Conservation (phyloP, 2,329 filamentous ascomycete genomes). For the Fusarium haematococcum region DNA sequence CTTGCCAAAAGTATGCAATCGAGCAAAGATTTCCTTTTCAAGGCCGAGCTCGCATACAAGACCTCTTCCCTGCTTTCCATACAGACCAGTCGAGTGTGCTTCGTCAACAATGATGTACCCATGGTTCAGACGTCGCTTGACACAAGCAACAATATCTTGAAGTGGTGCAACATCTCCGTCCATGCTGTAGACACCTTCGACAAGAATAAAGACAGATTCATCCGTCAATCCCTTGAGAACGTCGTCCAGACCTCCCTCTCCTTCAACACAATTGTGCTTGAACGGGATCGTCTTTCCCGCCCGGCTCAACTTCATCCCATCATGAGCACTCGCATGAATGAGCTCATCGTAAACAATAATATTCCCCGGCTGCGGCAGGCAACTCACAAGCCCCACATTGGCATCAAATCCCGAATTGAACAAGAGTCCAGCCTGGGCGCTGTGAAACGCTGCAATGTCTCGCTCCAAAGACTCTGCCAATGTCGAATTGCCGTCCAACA, state of each 20-base stretch:
- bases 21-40: slow-evolving; percentile 66
- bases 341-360: slow-evolving; percentile 78
- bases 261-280: slow-evolving; percentile 64
- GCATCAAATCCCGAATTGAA: slow-evolving; percentile 75
- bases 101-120: slow-evolving; percentile 75
- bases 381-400: slow-evolving; percentile 72
- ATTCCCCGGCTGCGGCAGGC: slow-evolving; percentile 70
- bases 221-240: slow-evolving; percentile 49
- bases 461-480: slow-evolving; percentile 60
- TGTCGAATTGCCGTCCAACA: slow-evolving; percentile 63
- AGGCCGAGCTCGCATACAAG: slow-evolving; percentile 68
- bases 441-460: slow-evolving; percentile 61
- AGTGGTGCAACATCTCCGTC: slow-evolving; percentile 80
- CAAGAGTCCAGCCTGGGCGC: slow-evolving; percentile 58
- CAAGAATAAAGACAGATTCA: slow-evolving; percentile 72
- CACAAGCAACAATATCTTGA: slow-evolving; percentile 66
- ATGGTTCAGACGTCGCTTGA: slow-evolving; percentile 69
- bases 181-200: slow-evolving; percentile 85
- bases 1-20: slow-evolving; percentile 76
- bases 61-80: slow-evolving; percentile 67
- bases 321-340: slow-evolving; percentile 82
- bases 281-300: slow-evolving; percentile 64
- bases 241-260: slow-evolving; percentile 39
- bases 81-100: slow-evolving; percentile 73
- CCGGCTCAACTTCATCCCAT: slow-evolving; percentile 77